phyloP scores from a whole-genome alignment of 495 filamentous ascomycete species.

The Cercophora newfieldiana region DNA sequence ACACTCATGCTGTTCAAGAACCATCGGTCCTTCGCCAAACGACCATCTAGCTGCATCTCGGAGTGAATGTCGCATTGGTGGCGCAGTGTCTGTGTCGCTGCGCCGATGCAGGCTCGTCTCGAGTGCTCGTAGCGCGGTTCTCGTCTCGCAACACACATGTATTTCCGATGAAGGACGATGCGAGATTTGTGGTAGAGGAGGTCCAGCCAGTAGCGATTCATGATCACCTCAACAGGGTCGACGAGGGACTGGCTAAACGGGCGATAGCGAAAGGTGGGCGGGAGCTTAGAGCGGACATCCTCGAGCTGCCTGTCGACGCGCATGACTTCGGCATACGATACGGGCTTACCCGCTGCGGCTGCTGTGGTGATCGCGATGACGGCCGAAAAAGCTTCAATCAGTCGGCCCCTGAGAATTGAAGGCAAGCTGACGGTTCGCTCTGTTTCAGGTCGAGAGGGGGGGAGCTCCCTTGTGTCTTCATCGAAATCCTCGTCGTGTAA shows the following conservation, averaged over 20 bases:
- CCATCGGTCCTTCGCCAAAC: slow-evolving; percentile 36
- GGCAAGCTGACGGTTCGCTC: slow-evolving; percentile 32
- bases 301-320: slow-evolving; percentile 34
- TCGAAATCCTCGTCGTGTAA: slow-evolving; percentile 41
- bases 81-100: slow-evolving; percentile 36
- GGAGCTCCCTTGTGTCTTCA: slow-evolving; percentile 33
- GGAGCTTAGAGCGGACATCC: slow-evolving; percentile 26
- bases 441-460: slow-evolving; percentile 38
- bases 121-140: slow-evolving; percentile 39
- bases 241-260: slow-evolving; percentile 23
- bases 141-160: slow-evolving; percentile 30
- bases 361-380: slow-evolving; percentile 28
- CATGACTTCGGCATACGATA: slow-evolving; percentile 34
- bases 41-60: slow-evolving; percentile 37
- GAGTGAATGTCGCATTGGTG: slow-evolving; percentile 40
- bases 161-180: slow-evolving; percentile 36
- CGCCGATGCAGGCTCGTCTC: slow-evolving; percentile 35
- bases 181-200: slow-evolving; percentile 34
- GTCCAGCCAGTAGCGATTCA: slow-evolving; percentile 37
- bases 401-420: slow-evolving; percentile 30
- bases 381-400: slow-evolving; percentile 27
- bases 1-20: slow-evolving; percentile 35
- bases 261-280: slow-evolving; percentile 24
- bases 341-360: slow-evolving; percentile 25
- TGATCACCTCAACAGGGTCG: slow-evolving; percentile 35